phyloP scores from a whole-genome alignment of 1,139 yeast species.

The Protomyces lactucae-debilis region DNA sequence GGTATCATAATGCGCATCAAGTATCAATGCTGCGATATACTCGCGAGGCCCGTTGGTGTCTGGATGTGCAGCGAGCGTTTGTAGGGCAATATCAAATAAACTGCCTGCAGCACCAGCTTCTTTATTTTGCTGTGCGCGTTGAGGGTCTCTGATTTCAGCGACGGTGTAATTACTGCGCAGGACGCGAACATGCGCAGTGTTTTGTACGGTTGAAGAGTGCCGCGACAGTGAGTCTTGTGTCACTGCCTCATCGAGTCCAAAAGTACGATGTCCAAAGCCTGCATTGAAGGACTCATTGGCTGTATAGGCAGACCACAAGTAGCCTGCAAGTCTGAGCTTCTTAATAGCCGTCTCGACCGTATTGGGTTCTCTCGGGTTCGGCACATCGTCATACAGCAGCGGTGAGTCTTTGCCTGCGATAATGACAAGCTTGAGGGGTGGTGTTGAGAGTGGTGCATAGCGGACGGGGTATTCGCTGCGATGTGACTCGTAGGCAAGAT shows the following conservation, averaged over 20 bases:
- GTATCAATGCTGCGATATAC: conserved; percentile 77
- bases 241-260: conserved; percentile 70
- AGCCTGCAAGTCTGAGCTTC: conserved; percentile 76
- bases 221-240: conserved; percentile 46
- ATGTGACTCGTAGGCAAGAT: conserved; percentile 29
- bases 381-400: conserved; percentile 61
- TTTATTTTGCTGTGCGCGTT: conserved; percentile 80
- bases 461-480: conserved; percentile 24
- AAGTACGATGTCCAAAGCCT: conserved; percentile 76
- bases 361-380: conserved; percentile 53
- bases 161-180: conserved; percentile 51
- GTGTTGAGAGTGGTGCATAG: conserved; percentile 63
- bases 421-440: conserved; percentile 75
- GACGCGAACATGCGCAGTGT: conserved; percentile 69
- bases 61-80: conserved; percentile 50
- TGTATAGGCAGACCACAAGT: conserved; percentile 90
- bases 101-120: conserved; percentile 70
- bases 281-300: conserved; percentile 80
- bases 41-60: conserved; percentile 39
- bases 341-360: conserved; percentile 68
- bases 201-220: conserved; percentile 38
- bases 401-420: conserved; percentile 75
- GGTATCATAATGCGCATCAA: conserved; percentile 82
- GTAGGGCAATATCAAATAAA: conserved; percentile 71
- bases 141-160: conserved; percentile 63